phyloP scores from a whole-genome alignment of 148 eudicot species.

The Cornus kousa region DNA sequence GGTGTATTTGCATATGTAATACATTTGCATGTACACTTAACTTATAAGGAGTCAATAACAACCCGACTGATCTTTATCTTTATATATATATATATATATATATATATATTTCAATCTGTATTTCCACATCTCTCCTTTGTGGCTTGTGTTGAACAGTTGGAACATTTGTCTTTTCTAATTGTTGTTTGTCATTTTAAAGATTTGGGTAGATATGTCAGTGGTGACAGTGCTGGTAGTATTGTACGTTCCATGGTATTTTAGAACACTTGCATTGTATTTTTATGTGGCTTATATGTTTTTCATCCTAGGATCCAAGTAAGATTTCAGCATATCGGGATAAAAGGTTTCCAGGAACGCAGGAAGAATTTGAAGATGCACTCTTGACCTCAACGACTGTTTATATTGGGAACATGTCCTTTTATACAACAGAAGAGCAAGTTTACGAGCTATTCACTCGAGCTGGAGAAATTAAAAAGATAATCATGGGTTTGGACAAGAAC shows the following conservation, averaged over 20 bases:
- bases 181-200: not conserved
- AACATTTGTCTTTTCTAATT: not conserved
- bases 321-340: slow-evolving; percentile 83
- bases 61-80: no score
- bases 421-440: slow-evolving; percentile 95
- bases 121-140: not conserved
- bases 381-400: slow-evolving; percentile 73
- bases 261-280: not conserved
- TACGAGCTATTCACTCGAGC: slow-evolving; percentile 89
- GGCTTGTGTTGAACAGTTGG: not conserved
- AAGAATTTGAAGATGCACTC: slow-evolving; percentile 86
- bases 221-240: not conserved
- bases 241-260: not conserved
- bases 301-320: slow-evolving; percentile 52
- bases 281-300: not conserved
- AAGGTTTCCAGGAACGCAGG: slow-evolving; percentile 87
- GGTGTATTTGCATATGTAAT: no score
- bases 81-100: no score
- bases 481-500: slow-evolving; percentile 97
- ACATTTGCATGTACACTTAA: not conserved
- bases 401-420: slow-evolving; percentile 94
- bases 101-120: no score
- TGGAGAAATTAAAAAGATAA: slow-evolving; percentile 90
- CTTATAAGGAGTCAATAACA: not conserved
- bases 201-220: not conserved